Conservation (phyloP, 176 grass and related monocot species). For the Ensete ventricosum region DNA sequence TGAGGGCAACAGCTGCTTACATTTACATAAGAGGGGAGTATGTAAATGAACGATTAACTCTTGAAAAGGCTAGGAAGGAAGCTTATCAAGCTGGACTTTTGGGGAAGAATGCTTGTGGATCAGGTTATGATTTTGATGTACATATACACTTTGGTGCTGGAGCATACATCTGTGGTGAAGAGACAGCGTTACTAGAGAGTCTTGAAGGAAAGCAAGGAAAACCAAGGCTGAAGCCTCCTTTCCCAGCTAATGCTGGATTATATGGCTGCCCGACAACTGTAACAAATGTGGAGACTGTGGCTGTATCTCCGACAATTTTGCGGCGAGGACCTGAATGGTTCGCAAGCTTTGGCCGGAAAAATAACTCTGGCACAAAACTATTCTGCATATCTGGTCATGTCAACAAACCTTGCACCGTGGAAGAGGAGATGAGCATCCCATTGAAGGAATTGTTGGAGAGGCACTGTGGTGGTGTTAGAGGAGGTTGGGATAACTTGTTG, state of each 20-base stretch:
- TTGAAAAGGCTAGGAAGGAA: conserved; percentile 76
- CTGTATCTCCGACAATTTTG: conserved; percentile 51
- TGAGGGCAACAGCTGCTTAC: conserved; percentile 86
- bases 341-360: no score
- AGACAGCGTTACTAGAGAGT: conserved; percentile 86
- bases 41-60: conserved; percentile 69
- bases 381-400: conserved; percentile 83
- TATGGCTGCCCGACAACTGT: no score
- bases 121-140: conserved; percentile 89
- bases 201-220: conserved; percentile 41
- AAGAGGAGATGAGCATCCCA: conserved; percentile 95
- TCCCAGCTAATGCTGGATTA: conserved; percentile 14
- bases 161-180: conserved; percentile 94
- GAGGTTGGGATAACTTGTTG: conserved; percentile 91
- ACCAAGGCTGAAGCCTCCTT: conserved; percentile 79
- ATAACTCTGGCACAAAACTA: conserved; percentile 35
- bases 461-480: conserved; percentile 86
- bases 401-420: conserved; percentile 21
- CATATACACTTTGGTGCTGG: conserved; percentile 90
- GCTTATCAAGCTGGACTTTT: conserved; percentile 72
- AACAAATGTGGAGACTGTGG: no score
- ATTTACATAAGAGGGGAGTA: conserved; percentile 95
- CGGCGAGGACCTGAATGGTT: conserved; percentile 84
- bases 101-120: conserved; percentile 91
- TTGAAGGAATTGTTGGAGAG: conserved; percentile 75